A percentile compares a stretch with the other conserved stretches of the same genome.
Evolutionary conservation across 768 basidiomycete genomes (phyloP).

Genomic region (Rhodotorula diobovata): DNA sequence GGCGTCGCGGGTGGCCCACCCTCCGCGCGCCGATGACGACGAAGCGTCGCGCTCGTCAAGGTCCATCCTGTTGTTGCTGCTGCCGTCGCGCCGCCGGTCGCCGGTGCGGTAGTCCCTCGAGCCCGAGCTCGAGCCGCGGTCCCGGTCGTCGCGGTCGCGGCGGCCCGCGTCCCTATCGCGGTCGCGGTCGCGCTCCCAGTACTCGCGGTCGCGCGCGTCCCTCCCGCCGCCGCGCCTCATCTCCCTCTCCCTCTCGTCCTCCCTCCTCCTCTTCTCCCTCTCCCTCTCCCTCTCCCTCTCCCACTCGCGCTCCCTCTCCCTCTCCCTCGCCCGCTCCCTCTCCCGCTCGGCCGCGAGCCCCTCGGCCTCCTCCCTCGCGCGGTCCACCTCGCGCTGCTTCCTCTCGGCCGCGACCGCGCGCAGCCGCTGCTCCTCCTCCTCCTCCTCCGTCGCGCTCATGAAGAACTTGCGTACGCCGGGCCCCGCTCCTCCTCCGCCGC

Average conservation of each 20-base stretch:
- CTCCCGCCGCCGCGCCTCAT: slow-evolving; percentile 40
- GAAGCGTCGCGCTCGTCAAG: slow-evolving; percentile 6
- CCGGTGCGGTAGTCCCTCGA: neutral
- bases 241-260: slow-evolving; percentile 52
- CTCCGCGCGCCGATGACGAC: neutral
- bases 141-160: neutral
- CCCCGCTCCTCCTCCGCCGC: neutral
- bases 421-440: slow-evolving; percentile 1
- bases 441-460: slow-evolving; percentile 62
- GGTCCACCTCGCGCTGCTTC: no score
- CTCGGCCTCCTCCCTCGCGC: no score
- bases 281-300: no score
- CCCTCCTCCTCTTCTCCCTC: no score
- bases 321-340: neutral
- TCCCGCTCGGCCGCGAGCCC: neutral
- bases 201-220: slow-evolving; percentile 2
- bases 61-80: slow-evolving; percentile 21
- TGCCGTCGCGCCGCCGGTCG: neutral
- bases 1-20: neutral
- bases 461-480: slow-evolving; percentile 69
- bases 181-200: slow-evolving; percentile 1
- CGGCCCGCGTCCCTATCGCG: neutral
- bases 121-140: neutral
- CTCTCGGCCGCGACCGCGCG: neutral
- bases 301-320: slow-evolving; percentile 50